A percentile compares a stretch with the other conserved stretches of the same genome.
These are phyloP conservation scores for Phytophthora meadii DNA, from an alignment of 352 stramenopile species.

Conservation along the genomic window DNA sequence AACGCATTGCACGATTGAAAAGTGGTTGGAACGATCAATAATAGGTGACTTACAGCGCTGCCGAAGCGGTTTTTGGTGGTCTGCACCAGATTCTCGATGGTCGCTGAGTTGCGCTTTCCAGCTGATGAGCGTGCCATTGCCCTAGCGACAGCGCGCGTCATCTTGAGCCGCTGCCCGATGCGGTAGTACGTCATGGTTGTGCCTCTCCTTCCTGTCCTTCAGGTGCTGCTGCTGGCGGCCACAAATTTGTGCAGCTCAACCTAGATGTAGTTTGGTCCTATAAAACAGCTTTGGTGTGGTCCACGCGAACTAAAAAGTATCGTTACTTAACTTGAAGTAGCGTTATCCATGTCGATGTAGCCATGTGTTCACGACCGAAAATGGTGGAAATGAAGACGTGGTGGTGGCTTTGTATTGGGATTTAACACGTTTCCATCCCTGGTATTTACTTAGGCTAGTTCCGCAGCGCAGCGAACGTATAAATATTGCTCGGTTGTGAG, in stretches of 20 bases:
- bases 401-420: background rate
- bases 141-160: constrained; percentile 67
- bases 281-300: no score
- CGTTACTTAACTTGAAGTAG: no score
- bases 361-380: constrained; percentile 28
- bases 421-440: no score
- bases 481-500: constrained; percentile 32
- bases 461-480: constrained; percentile 17
- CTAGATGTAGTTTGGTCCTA: constrained; percentile 20
- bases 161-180: constrained; percentile 63
- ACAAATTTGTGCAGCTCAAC: background rate
- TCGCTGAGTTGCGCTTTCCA: constrained; percentile 50
- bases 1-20: constrained; percentile 1
- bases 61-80: constrained; percentile 71
- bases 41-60: constrained; percentile 54
- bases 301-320: no score
- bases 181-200: constrained; percentile 77
- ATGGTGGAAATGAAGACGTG: constrained; percentile 4
- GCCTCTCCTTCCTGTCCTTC: constrained; percentile 11
- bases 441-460: background rate
- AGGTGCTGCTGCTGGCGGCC: constrained; percentile 14
- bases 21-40: constrained; percentile 2
- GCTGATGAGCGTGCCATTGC: constrained; percentile 66
- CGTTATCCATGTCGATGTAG: background rate
- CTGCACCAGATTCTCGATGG: constrained; percentile 71